Evolutionary conservation across 2,329 filamentous ascomycete genomes (phyloP), one percentile per base, ranked within the genome.

Genomic region (Beauveria scarabaeidicola): DNA sequence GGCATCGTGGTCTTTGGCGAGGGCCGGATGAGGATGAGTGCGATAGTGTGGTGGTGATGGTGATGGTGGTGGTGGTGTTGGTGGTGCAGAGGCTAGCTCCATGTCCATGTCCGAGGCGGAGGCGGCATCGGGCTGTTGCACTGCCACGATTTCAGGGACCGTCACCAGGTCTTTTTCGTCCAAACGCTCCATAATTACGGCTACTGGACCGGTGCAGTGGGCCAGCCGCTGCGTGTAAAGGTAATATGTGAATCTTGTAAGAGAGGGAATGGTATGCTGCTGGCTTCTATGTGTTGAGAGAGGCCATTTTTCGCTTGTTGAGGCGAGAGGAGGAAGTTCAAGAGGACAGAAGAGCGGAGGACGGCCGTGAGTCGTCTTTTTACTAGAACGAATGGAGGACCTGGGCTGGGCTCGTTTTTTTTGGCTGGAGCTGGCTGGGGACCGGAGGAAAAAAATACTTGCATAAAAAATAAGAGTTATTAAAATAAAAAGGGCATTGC

Each of bases 111-210:
- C 21, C 27, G 19, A 32, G 47, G 47, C 25, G 23, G 56, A 52
- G 48, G 56, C 56, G 23, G 47, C 47, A 58, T 52, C 47, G 27
- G 57, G 41, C 25, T 59, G n/a, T 47, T 59, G 57, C 57, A 59
- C 57, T 52, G 57, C 57, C 57, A 52, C 57, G 48, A 59, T 59
- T 46, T 46, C 57, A 52, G 57, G 48, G 48, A 52, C 57, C 48
- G 29, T 59, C n/a, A n/a, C 47, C 32, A 27, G 15, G 56, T 58
- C 56, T 21, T 52, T 52, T 36, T 58, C 47, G 56, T 13, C 47
- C 25, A 58, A 27, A 9, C 47, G 56, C 47, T 59, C 57, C 57
- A 59, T 59, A 52, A 52, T 59, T 52, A 19, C 57, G 48, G 48
- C 48, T 23, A 36, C 29, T 50, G 17, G 55, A 21, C 32, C 32